Evolutionary conservation across 768 basidiomycete genomes (phyloP).

Genomic region (Roridomyces roridus): DNA sequence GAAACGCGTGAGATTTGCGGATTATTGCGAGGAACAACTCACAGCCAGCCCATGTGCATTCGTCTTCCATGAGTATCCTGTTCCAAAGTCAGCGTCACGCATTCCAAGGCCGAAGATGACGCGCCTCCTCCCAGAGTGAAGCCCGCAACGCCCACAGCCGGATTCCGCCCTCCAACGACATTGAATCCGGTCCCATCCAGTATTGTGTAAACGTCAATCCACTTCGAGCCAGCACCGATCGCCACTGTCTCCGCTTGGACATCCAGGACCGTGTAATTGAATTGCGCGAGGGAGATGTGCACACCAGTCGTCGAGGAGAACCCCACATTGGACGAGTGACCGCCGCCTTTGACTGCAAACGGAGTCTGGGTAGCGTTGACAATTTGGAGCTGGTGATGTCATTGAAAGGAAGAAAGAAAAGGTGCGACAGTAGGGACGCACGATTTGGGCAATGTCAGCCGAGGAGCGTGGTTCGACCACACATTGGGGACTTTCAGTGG

Average conservation of each 20-base stretch:
- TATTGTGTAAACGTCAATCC: slow-evolving; percentile 12
- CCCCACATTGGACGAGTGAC: slow-evolving; percentile 15
- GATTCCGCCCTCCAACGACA: slow-evolving; percentile 17
- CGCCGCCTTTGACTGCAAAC: slow-evolving; percentile 21
- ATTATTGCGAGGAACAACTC: not conserved
- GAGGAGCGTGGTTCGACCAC: slow-evolving; percentile 8
- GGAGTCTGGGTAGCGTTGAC: slow-evolving; percentile 12
- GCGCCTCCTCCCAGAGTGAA: slow-evolving; percentile 19
- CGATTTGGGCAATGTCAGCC: slow-evolving; percentile 1
- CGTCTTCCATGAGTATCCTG: slow-evolving; percentile 21
- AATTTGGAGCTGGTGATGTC: slow-evolving; percentile 10
- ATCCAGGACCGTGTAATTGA: slow-evolving; percentile 8
- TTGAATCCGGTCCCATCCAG: slow-evolving; percentile 17
- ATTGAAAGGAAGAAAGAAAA: too few relatives aligned
- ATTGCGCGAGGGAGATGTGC: slow-evolving; percentile 16
- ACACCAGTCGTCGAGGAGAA: slow-evolving; percentile 29
- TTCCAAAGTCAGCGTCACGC: not conserved
- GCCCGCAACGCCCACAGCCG: slow-evolving; percentile 15
- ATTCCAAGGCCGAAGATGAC: not conserved
- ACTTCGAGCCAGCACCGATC: slow-evolving; percentile 11
- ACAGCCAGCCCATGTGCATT: slow-evolving; percentile 16
- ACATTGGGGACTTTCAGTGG: slow-evolving; percentile 10
- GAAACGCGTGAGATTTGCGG: not conserved
- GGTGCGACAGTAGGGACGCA: too few relatives aligned
- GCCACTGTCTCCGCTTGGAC: not conserved